Evolutionary conservation across 139 green algal genomes (phyloP).

Genomic region (Marvania coccoides): DNA sequence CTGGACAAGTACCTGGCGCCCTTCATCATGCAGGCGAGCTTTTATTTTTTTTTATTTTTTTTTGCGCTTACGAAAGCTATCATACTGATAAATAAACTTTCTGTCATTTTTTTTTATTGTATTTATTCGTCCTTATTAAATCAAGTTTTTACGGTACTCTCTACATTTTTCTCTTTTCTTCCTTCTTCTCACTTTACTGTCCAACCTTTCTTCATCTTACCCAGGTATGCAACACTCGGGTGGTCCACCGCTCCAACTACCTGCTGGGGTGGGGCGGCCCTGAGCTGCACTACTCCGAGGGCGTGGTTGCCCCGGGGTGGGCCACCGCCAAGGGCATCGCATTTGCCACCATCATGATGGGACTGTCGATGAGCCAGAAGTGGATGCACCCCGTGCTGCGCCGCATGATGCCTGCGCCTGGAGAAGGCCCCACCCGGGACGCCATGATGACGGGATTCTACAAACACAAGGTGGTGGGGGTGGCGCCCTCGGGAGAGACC

Average conservation of each 20-base stretch:
- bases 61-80: too few relatives aligned
- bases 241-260: constrained; percentile 56
- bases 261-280: constrained; percentile 15
- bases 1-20: constrained; percentile 16
- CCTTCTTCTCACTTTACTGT: too few relatives aligned
- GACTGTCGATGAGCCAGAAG: not conserved
- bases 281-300: constrained; percentile 57
- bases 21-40: constrained; percentile 26
- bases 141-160: too few relatives aligned
- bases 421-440: constrained; percentile 14
- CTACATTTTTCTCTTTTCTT: too few relatives aligned
- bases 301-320: constrained; percentile 2
- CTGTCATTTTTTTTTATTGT: too few relatives aligned
- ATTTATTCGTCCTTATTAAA: too few relatives aligned
- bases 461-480: constrained; percentile 16
- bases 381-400: constrained; percentile 25
- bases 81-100: too few relatives aligned
- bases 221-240: constrained; percentile 45
- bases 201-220: too few relatives aligned
- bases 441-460: constrained; percentile 10
- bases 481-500: not conserved
- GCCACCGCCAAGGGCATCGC: constrained; percentile 1
- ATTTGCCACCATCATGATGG: not conserved
- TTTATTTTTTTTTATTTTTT: too few relatives aligned
- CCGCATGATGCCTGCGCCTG: constrained; percentile 24